Base-by-base conservation (phyloP, 805 yeast species). In the Sugiyamaella lignohabitans region DNA sequence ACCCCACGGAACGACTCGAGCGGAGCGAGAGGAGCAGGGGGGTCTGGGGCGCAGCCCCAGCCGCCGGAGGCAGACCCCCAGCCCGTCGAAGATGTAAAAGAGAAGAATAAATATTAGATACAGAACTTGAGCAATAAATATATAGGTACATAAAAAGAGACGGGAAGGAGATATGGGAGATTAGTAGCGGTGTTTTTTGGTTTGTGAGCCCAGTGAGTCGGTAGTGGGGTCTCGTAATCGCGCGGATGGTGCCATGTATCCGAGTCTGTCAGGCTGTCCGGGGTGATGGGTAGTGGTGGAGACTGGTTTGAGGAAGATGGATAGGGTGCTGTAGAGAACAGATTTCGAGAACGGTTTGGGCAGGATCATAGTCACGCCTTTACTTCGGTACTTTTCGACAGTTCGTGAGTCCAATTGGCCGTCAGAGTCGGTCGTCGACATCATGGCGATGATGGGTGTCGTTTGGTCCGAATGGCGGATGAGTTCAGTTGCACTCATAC, bases 291-390 rank as follows among this genome's bases (percentile, higher is more conserved):
- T n/a, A n/a, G n/a, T n/a, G n/a, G n/a, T n/a, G 18, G 38, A 14
- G 18, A 11, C 38, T 8, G 42, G 47, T 24, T 34, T 35, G 2
- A 52, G 35, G 40, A 50, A 41, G 24, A 42, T 24, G 8, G 48
- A 45, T 22, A 91, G 68, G 59, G 88, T 86, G 51, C 80, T 72
- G 59, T 82, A 85, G 48, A 93, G 70, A 60, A 87, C 95, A 54
- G 82, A 86, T 60, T 85, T 87, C 1, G 95, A 84, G 62, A 93
- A 93, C 1, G 98, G 98, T 60, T 93, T 87, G 3, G 95, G 95
- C 53, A 93, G 70, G 32, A 93, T 87, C 64, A 87, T 96, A 49
- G 86, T 82, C 87, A 88, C 88, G 3, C 96, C 97, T 59, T 87
- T 87, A 56, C 82, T 83, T 50, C 86, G 68, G 62, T 85, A 87